Conservation (phyloP, 148 eudicot species). For the Fagopyrum esculentum region DNA sequence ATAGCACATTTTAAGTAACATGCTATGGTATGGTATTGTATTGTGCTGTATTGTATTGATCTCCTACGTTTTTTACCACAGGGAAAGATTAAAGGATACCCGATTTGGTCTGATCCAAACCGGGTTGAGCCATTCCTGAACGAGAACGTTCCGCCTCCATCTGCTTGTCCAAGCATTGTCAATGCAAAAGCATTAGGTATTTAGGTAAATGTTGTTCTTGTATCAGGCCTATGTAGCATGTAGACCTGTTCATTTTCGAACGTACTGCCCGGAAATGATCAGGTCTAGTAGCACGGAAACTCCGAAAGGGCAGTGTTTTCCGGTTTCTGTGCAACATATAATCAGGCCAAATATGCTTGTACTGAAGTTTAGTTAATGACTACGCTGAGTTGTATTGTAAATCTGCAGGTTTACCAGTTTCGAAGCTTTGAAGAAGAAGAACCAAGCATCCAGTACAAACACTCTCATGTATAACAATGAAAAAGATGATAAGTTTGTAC, state of each 20-base stretch:
- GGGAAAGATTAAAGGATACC: slow-evolving; percentile 95
- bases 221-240: too few species aligned
- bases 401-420: slow-evolving; percentile 63
- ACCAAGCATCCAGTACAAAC: too few species aligned
- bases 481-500: neutral
- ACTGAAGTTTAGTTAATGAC: neutral
- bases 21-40: too few species aligned
- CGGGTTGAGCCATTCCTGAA: slow-evolving; percentile 62
- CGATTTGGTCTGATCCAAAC: slow-evolving; percentile 79
- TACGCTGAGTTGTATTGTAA: neutral
- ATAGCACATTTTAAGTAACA: too few species aligned
- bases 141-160: slow-evolving; percentile 74
- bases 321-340: too few species aligned
- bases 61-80: slow-evolving; percentile 13
- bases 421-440: slow-evolving; percentile 37
- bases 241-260: too few species aligned
- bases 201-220: neutral
- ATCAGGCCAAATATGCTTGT: too few species aligned
- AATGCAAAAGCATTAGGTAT: slow-evolving; percentile 76
- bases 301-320: too few species aligned
- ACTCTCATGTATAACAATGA: neutral
- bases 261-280: too few species aligned
- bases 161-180: slow-evolving; percentile 96
- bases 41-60: neutral
- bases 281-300: too few species aligned